phyloP scores from a whole-genome alignment of 768 basidiomycete genomes.

The Mycena metata region DNA sequence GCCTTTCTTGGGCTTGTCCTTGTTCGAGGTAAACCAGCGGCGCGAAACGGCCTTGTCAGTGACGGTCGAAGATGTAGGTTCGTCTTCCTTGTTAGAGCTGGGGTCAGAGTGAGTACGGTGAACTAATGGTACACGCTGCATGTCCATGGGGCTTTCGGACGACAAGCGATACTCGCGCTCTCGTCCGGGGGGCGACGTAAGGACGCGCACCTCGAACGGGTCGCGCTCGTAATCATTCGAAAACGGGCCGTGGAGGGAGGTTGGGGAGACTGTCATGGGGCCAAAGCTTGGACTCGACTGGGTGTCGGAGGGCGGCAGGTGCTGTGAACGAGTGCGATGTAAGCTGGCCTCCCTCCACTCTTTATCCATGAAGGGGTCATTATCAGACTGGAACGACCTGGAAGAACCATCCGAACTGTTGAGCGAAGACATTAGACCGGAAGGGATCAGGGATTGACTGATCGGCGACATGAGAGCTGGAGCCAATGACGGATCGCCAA shows the following conservation, averaged over 20 bases:
- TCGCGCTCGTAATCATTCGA: conserved; percentile 55
- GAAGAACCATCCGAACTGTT: conserved; percentile 57
- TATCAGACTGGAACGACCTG: conserved; percentile 66
- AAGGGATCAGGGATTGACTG: conserved; percentile 67
- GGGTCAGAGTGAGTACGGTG: conserved; percentile 55
- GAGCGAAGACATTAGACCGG: conserved; percentile 68
- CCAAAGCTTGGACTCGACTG: conserved; percentile 34
- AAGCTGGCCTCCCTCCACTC: conserved; percentile 60
- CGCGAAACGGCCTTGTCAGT: conserved; percentile 53
- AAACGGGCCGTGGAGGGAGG: conserved; percentile 51
- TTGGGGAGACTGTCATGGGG: conserved; percentile 56
- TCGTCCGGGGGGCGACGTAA: conserved; percentile 39
- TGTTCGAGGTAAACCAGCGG: conserved; percentile 61
- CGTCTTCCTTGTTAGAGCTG: conserved; percentile 38
- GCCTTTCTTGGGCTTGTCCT: conserved; percentile 70
- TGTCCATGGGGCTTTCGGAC: conserved; percentile 45
- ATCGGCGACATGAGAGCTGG: conserved; percentile 53
- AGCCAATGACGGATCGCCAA: conserved; percentile 57
- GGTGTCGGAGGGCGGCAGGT: conserved; percentile 25
- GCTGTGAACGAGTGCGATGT: conserved; percentile 30
- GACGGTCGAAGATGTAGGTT: conserved; percentile 25
- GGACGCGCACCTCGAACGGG: conserved; percentile 61
- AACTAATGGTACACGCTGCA: conserved; percentile 47
- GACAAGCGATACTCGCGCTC: conserved; percentile 44
- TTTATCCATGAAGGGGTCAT: conserved; percentile 63